A percentile compares a stretch with the other conserved stretches of the same genome.
phyloP scores from a whole-genome alignment of 2,329 filamentous ascomycete species.

The Podosphaera leucotricha region DNA sequence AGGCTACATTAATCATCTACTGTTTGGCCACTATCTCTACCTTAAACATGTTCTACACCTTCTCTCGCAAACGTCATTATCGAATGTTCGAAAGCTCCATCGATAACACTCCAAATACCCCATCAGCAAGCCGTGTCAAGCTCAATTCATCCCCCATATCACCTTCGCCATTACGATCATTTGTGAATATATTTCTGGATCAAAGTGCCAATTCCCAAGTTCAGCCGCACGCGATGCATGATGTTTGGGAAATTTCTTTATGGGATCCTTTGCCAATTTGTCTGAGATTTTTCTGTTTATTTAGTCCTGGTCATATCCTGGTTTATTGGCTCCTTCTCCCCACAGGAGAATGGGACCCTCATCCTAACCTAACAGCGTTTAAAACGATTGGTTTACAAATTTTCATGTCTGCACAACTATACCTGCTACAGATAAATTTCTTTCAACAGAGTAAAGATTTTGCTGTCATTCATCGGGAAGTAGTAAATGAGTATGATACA shows the following conservation, averaged over 20 bases:
- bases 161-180: constrained; percentile 54
- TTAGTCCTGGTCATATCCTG: constrained; percentile 82
- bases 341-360: constrained; percentile 46
- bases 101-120: constrained; percentile 51
- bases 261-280: constrained; percentile 85
- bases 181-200: constrained; percentile 42
- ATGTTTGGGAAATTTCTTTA: constrained; percentile 85
- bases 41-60: constrained; percentile 59
- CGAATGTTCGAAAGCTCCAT: constrained; percentile 71
- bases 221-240: constrained; percentile 56
- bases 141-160: constrained; percentile 63
- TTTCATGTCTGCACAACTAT: constrained; percentile 55
- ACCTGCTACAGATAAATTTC: constrained; percentile 49
- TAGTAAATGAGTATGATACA: constrained; percentile 83
- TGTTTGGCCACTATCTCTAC: constrained; percentile 40
- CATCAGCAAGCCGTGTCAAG: constrained; percentile 68
- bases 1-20: constrained; percentile 53
- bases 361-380: constrained; percentile 67
- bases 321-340: constrained; percentile 79
- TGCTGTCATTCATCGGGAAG: constrained; percentile 67
- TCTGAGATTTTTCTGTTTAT: constrained; percentile 63
- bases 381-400: constrained; percentile 56
- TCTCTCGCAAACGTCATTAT: constrained; percentile 64
- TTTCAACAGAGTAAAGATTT: constrained; percentile 69
- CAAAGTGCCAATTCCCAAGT: constrained; percentile 60